A percentile compares a stretch with the other conserved stretches of the same genome.
phyloP scores from a whole-genome alignment of 768 basidiomycete species.

The Tulasnella sp. region DNA sequence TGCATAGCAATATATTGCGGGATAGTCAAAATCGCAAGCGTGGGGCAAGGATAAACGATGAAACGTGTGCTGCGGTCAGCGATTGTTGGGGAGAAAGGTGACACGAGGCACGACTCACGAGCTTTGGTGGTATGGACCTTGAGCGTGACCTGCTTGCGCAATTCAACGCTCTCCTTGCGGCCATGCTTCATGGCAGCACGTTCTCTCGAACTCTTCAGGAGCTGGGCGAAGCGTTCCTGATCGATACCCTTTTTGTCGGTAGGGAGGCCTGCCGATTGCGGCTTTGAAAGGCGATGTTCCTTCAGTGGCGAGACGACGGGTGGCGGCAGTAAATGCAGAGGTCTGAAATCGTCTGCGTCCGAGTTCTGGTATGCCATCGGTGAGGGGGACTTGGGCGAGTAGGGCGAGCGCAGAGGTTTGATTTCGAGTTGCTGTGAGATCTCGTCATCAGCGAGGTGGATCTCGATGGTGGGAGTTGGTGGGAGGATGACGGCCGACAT shows the following conservation, averaged over 20 bases:
- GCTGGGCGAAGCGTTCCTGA: slow-evolving; percentile 56
- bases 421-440: slow-evolving; percentile 16
- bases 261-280: slow-evolving; percentile 42
- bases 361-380: slow-evolving; percentile 47
- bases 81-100: not conserved
- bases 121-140: slow-evolving; percentile 71
- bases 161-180: slow-evolving; percentile 40
- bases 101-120: slow-evolving; percentile 43
- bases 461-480: slow-evolving; percentile 22
- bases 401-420: slow-evolving; percentile 11
- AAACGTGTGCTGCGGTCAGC: slow-evolving; percentile 6
- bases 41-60: not conserved
- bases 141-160: slow-evolving; percentile 69
- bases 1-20: not conserved
- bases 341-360: slow-evolving; percentile 39
- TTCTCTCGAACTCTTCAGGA: slow-evolving; percentile 60
- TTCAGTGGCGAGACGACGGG: slow-evolving; percentile 44
- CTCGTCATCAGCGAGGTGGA: slow-evolving; percentile 26
- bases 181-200: slow-evolving; percentile 38
- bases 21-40: not conserved
- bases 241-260: slow-evolving; percentile 52
- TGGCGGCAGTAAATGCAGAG: slow-evolving; percentile 45
- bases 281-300: slow-evolving; percentile 47
- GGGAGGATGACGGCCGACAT: slow-evolving; percentile 9
- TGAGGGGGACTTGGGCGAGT: slow-evolving; percentile 29